Conservation (phyloP, 345 rosid genomes). For the Triadica sebifera region DNA sequence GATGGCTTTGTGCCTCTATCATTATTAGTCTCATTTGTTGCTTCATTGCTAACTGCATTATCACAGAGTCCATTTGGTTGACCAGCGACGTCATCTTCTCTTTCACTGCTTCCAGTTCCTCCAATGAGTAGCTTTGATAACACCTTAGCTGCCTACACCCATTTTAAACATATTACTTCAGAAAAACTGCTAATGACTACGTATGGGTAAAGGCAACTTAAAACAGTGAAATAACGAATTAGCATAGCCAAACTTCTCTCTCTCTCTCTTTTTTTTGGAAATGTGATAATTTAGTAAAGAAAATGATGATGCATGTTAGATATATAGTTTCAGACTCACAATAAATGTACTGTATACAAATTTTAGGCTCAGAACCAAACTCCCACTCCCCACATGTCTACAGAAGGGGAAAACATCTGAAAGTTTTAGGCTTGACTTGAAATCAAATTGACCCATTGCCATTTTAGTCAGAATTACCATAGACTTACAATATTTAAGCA, state of each 20-base stretch:
- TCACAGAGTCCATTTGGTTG: constrained; percentile 23
- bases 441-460: not conserved
- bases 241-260: not conserved
- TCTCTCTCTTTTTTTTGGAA: not conserved
- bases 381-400: not conserved
- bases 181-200: not conserved
- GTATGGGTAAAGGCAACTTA: not conserved
- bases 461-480: not conserved
- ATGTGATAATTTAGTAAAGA: not conserved
- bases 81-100: constrained; percentile 27
- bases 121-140: constrained; percentile 58
- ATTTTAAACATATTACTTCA: constrained; percentile 14
- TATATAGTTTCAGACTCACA: not conserved
- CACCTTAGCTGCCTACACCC: constrained; percentile 60
- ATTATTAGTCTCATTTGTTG: constrained; percentile 16
- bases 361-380: not conserved
- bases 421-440: too few relatives aligned
- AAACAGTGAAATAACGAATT: not conserved
- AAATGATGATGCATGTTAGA: not conserved
- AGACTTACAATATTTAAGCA: not conserved
- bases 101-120: constrained; percentile 29
- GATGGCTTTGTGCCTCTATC: constrained; percentile 30
- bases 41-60: constrained; percentile 19
- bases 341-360: not conserved
- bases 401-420: too few relatives aligned